Evolutionary conservation across 2,329 filamentous ascomycete species (phyloP), one percentile per base, ranked within the genome.

Genomic region (Aspergillus novoparasiticus): DNA sequence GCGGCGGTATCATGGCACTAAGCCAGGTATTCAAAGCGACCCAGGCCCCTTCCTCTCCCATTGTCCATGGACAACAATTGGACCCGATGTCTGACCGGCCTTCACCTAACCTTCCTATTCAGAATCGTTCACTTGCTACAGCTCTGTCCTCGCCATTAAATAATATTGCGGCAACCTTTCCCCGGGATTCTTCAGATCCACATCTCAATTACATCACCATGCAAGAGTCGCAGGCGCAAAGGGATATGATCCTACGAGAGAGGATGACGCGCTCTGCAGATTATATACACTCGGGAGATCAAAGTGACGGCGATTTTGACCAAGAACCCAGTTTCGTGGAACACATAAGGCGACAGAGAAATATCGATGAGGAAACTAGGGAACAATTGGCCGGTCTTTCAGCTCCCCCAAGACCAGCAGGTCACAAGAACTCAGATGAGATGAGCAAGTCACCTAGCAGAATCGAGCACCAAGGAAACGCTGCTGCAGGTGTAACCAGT

Each of bases 11-110:
- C 12, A 79, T 84, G 75, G 76, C 76, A 2, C 69, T 84, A 30
- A 83, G 80, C 60, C 82, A 84, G 67, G 73, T 81, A 1, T 84
- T 84, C 69, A 79, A 76, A 60, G 78, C 79, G 26, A 84, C 82
- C 0, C 82, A 84, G 66, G 81, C 77, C 34, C 74, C 78, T 28
- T 82, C 82, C 2, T 83, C 82, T 12, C 82, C 82, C 5, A 71
- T 81, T 43, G 69, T 76, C 12, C 74, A 77, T 65, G 65, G 71
- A 12, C 67, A 71, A 3, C 75, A 75, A 8, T 73, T 74, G 2
- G 81, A 81, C 50, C 69, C 75, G 10, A 65, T 76, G 34, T 83
- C 81, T 12, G 81, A 83, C 64, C 79, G 81, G 57, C 82, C 82
- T 4, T 84, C 82, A 2, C 82, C 82, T n/a, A 79, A 81, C 65